Percentiles rank a stretch among this genome's conserved stretches.
phyloP scores from a whole-genome alignment of 2,329 filamentous ascomycete species.

The Thermochaetoides dissita region DNA sequence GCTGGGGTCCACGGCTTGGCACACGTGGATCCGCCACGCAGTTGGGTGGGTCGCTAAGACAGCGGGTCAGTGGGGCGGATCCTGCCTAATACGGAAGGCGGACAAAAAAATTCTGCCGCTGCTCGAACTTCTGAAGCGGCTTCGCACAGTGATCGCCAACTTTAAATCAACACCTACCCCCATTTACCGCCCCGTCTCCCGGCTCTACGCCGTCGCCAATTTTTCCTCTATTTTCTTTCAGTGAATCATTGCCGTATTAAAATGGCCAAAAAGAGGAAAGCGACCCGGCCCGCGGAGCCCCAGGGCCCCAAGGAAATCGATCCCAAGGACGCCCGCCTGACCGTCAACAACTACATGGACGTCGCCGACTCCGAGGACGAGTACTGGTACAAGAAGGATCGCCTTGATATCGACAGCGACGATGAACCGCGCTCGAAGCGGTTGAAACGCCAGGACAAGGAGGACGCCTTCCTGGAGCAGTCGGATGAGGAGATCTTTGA shows the following conservation, averaged over 20 bases:
- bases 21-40: too few species aligned
- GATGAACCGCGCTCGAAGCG: slow-evolving; percentile 74
- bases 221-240: too few species aligned
- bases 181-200: too few species aligned
- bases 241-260: slow-evolving; percentile 1
- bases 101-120: too few species aligned
- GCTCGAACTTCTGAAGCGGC: too few species aligned
- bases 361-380: slow-evolving; percentile 91
- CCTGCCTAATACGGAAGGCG: too few species aligned
- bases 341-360: slow-evolving; percentile 57
- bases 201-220: too few species aligned
- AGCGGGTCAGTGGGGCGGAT: too few species aligned
- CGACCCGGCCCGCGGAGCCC: slow-evolving; percentile 33
- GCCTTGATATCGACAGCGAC: slow-evolving; percentile 56
- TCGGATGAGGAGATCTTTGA: slow-evolving; percentile 46
- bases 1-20: too few species aligned
- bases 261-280: slow-evolving; percentile 62
- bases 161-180: too few species aligned
- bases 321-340: slow-evolving; percentile 46
- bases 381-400: slow-evolving; percentile 76
- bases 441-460: slow-evolving; percentile 53
- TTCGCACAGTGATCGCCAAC: too few species aligned
- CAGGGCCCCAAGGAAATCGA: slow-evolving; percentile 42
- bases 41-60: too few species aligned
- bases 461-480: slow-evolving; percentile 44